Evolutionary conservation across 345 rosid genomes (phyloP).

Genomic region (Psidium friedrichsthalianum): DNA sequence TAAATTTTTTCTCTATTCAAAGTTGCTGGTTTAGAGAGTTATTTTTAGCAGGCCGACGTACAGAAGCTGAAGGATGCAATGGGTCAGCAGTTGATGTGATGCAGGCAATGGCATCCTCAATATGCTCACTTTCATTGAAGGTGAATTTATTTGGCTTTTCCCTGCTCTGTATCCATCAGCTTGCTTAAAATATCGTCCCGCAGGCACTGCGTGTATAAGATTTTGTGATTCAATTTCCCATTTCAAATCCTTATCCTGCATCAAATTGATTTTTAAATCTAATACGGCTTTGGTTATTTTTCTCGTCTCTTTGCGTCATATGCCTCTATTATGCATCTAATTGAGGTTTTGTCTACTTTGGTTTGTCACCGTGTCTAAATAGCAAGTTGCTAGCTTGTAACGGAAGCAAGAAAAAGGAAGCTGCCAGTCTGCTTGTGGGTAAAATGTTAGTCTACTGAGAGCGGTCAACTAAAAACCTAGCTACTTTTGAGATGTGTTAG

Average conservation of each 20-base stretch:
- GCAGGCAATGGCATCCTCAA: constrained; percentile 84
- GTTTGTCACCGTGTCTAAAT: background rate
- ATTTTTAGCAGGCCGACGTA: constrained; percentile 43
- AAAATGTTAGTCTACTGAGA: background rate
- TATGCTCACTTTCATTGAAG: constrained; percentile 52
- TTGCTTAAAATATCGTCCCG: background rate
- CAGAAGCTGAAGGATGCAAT: constrained; percentile 80
- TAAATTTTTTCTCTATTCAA: background rate
- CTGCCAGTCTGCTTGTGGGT: background rate
- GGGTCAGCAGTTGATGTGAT: constrained; percentile 75
- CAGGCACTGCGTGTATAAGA: background rate
- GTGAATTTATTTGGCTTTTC: constrained; percentile 16
- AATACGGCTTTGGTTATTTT: background rate
- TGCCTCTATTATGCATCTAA: background rate
- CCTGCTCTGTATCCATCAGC: background rate
- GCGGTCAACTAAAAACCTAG: background rate
- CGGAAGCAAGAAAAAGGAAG: background rate
- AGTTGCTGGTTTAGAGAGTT: background rate
- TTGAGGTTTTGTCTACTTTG: background rate
- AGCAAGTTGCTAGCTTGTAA: background rate
- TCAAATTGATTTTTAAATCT: background rate
- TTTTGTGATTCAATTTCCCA: background rate
- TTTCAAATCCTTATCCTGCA: background rate
- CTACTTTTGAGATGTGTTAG: background rate
- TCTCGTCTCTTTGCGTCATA: background rate